phyloP scores from a whole-genome alignment of 2,329 filamentous ascomycete species.

The Diaporthe humulicola region DNA sequence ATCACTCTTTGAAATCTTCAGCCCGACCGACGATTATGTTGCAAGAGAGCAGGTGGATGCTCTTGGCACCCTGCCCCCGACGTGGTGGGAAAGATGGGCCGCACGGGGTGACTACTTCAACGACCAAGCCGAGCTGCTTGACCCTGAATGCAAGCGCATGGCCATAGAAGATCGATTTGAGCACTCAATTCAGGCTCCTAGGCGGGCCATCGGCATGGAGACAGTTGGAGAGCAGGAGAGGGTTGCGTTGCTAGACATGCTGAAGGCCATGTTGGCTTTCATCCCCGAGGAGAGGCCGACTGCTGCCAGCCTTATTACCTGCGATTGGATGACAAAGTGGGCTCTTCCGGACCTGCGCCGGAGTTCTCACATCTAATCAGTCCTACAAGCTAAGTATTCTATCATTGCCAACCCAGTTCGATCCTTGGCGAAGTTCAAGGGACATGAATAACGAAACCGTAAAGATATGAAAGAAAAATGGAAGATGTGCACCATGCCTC shows the following conservation, averaged over 20 bases:
- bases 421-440: too few relatives aligned
- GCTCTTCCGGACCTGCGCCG: slow-evolving; percentile 22
- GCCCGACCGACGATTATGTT: slow-evolving; percentile 15
- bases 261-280: slow-evolving; percentile 19
- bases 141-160: not conserved
- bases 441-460: too few relatives aligned
- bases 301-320: slow-evolving; percentile 13
- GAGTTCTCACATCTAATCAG: too few relatives aligned
- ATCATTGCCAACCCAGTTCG: too few relatives aligned
- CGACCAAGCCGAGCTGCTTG: not conserved
- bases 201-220: not conserved
- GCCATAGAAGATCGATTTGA: slow-evolving; percentile 19
- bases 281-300: slow-evolving; percentile 26
- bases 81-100: not conserved
- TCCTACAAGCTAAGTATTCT: too few relatives aligned
- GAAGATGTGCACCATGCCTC: too few relatives aligned
- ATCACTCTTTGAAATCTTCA: slow-evolving; percentile 4
- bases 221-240: not conserved
- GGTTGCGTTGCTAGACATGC: slow-evolving; percentile 8
- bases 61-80: not conserved
- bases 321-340: slow-evolving; percentile 24
- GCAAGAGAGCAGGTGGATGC: slow-evolving; percentile 26
- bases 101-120: slow-evolving; percentile 8
- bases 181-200: slow-evolving; percentile 1
- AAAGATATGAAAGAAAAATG: too few relatives aligned